Evolutionary conservation across 1,139 yeast species (phyloP).

Genomic region (Hyphopichia wangnamkhiaoensis): DNA sequence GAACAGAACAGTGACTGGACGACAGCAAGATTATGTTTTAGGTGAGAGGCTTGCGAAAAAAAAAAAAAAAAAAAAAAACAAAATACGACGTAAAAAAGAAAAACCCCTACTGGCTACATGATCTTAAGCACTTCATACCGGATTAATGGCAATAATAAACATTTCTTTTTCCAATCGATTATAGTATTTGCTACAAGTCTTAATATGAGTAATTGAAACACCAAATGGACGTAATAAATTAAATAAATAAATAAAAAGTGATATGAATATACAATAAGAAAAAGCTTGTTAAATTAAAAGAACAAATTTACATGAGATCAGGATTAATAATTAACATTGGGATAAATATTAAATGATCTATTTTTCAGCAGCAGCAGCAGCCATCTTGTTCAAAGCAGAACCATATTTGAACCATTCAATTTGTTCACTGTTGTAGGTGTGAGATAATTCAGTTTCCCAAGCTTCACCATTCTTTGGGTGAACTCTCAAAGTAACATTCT

Average conservation of each 20-base stretch:
- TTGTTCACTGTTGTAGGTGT: conserved; percentile 95
- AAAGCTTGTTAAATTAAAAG: conserved; percentile 4
- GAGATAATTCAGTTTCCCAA: conserved; percentile 89
- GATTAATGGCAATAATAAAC: no score
- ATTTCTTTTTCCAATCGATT: no score
- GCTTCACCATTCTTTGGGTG: conserved; percentile 84
- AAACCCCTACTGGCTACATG: no score
- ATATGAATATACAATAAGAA: conserved; percentile 6
- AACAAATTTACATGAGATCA: conserved; percentile 4
- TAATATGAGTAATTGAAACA: background rate
- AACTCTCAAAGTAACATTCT: conserved; percentile 81
- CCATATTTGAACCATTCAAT: conserved; percentile 99
- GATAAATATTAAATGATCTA: conserved; percentile 3
- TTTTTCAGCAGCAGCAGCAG: conserved; percentile 36
- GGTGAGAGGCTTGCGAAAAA: no score
- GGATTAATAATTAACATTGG: conserved; percentile 1
- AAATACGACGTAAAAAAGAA: no score
- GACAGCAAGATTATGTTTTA: no score
- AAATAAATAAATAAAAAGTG: conserved; percentile 5
- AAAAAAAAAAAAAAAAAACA: no score
- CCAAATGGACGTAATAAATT: conserved; percentile 1
- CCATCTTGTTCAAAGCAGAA: conserved; percentile 98
- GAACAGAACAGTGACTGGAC: no score
- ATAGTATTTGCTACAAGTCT: no score
- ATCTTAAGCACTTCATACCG: no score